phyloP scores from a whole-genome alignment of 768 basidiomycete genomes.

The Punctularia strigosozonata region DNA sequence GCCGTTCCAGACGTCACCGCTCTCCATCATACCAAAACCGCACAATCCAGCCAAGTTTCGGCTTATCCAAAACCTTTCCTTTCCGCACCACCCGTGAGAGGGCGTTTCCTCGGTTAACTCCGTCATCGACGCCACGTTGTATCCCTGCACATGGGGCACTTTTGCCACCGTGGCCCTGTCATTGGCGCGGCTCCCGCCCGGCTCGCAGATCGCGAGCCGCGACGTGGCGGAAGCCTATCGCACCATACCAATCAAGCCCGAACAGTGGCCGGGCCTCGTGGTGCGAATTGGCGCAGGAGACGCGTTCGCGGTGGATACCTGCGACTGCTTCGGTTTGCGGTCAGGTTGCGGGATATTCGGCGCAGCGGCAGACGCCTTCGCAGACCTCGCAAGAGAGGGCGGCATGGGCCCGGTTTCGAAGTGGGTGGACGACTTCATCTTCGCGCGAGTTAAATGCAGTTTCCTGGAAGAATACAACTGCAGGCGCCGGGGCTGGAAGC shows the following conservation, averaged over 20 bases:
- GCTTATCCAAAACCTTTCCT: slow-evolving; percentile 21
- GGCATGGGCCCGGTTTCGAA: no score
- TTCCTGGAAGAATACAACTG: slow-evolving; percentile 17
- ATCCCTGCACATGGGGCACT: slow-evolving; percentile 34
- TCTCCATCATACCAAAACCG: no score
- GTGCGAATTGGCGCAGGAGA: slow-evolving; percentile 9
- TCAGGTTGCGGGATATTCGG: slow-evolving; percentile 4
- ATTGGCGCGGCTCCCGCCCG: slow-evolving; percentile 22
- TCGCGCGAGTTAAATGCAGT: slow-evolving; percentile 6
- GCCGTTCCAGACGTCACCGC: slow-evolving; percentile 19
- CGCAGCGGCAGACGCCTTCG: slow-evolving; percentile 5
- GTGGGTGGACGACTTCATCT: slow-evolving; percentile 16
- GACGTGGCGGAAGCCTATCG: slow-evolving; percentile 30
- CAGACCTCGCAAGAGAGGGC: slow-evolving; percentile 8
- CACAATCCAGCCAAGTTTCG: slow-evolving; percentile 12
- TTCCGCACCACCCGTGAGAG: slow-evolving; percentile 1
- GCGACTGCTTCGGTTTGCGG: slow-evolving; percentile 4
- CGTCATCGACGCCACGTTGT: slow-evolving; percentile 17
- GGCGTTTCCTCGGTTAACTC: slow-evolving; percentile 16
- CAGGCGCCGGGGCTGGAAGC: slow-evolving; percentile 4
- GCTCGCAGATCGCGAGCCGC: slow-evolving; percentile 20
- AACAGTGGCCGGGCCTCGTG: slow-evolving; percentile 25
- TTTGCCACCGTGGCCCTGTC: slow-evolving; percentile 21
- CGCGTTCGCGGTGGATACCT: slow-evolving; percentile 5
- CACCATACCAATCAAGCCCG: slow-evolving; percentile 16